Conservation (phyloP, 2,329 filamentous ascomycete species). For the Huntiella bhutanensis region DNA sequence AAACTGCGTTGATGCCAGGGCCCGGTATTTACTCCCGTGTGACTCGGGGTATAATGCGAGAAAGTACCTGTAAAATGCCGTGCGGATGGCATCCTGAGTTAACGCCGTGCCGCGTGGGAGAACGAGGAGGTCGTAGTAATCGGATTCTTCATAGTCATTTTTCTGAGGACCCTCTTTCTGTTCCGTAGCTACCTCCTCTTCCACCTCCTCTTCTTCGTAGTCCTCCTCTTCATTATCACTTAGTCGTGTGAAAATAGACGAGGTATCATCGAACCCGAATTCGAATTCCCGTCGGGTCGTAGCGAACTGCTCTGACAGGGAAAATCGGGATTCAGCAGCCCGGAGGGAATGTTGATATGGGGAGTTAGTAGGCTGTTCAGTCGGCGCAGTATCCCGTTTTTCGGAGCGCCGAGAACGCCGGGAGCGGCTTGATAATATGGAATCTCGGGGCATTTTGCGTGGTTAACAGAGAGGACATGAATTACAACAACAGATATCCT, state of each 20-base stretch:
- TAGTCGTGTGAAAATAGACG: constrained; percentile 22
- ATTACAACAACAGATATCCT: too few species aligned
- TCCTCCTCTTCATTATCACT: constrained; percentile 11
- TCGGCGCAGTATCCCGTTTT: constrained; percentile 4
- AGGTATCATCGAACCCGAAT: constrained; percentile 29
- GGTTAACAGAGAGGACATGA: background rate
- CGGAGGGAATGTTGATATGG: constrained; percentile 15
- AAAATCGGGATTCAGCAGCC: constrained; percentile 25
- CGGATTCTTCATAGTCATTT: constrained; percentile 14
- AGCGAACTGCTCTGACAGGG: constrained; percentile 29
- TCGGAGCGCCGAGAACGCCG: constrained; percentile 12
- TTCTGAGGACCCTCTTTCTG: constrained; percentile 1
- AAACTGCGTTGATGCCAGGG: constrained; percentile 23
- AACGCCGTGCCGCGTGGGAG: constrained; percentile 20
- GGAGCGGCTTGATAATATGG: constrained; percentile 1
- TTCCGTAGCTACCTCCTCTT: constrained; percentile 4
- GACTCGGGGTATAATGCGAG: constrained; percentile 25
- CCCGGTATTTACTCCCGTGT: constrained; percentile 22
- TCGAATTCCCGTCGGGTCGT: constrained; percentile 27
- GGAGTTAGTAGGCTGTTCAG: constrained; percentile 12
- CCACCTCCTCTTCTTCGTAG: constrained; percentile 8
- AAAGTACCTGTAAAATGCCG: constrained; percentile 26
- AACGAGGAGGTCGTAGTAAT: constrained; percentile 28
- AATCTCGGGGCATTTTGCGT: constrained; percentile 8
- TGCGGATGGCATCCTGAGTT: constrained; percentile 21